phyloP scores from a whole-genome alignment of 2,329 filamentous ascomycete species.

The Ploettnerulaceae sp. region DNA sequence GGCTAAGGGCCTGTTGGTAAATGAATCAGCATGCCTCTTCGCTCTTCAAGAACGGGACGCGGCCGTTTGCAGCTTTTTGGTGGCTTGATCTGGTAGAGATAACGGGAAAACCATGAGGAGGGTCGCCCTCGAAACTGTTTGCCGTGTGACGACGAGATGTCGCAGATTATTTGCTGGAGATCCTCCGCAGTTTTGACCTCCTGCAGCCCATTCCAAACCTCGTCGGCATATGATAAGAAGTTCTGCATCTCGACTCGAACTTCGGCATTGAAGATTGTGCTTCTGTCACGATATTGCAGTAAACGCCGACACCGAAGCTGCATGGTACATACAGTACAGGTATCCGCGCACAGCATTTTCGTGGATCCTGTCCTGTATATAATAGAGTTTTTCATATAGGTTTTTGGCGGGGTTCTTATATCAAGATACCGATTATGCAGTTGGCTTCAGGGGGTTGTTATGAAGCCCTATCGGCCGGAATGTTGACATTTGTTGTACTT shows the following conservation, averaged over 20 bases:
- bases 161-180: constrained; percentile 8
- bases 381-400: background rate
- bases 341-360: background rate
- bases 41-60: background rate
- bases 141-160: constrained; percentile 2
- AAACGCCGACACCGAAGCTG: background rate
- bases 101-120: background rate
- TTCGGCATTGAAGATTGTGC: too few relatives aligned
- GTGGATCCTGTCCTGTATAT: background rate
- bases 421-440: background rate
- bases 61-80: background rate
- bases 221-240: too few relatives aligned
- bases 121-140: background rate
- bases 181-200: constrained; percentile 3
- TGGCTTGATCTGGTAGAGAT: background rate
- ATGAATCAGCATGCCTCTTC: background rate
- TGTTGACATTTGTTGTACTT: constrained; percentile 3
- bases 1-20: too few relatives aligned
- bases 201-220: constrained; percentile 1
- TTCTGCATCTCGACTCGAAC: too few relatives aligned
- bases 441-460: background rate
- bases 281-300: too few relatives aligned
- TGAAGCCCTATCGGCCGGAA: background rate
- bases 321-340: background rate
- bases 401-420: background rate